Base-by-base conservation (phyloP, 2,329 filamentous ascomycete species). In the Cladosporium sp. region DNA sequence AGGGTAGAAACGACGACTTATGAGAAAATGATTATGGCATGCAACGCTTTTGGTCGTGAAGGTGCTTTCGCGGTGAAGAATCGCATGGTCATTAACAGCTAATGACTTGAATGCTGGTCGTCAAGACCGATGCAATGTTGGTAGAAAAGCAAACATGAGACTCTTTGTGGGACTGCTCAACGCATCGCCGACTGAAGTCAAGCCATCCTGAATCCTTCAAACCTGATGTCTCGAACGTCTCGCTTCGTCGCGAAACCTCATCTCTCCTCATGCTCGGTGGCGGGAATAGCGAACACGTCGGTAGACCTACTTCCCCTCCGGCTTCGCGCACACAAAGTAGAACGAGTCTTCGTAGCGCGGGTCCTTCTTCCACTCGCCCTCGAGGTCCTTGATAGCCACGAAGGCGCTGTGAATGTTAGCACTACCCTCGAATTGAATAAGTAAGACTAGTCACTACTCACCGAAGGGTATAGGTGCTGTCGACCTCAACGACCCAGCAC, bases 401-500 rank as follows among this genome's bases (percentile, higher is more conserved):
- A 74, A 77, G 7, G 70, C 72, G 48, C 75, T 76, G 48, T 30
- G 13, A 30, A 26, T 7, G 58, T 65, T 30, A 65, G 68, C 64
- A 11, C 8, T 3, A 57, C 28, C 7, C 28, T 28, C 4, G 7
- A 7, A 7, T 28, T 7, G 28, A 28, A 28, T 4, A 4, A 28
- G 28, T 7, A 28, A 28, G 28, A 74, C 68, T 72, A 70, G 46
- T n/a, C 10, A 10, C 32, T 25, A 64, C 72, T 66, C 56, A 76
- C 73, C 75, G 73, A 63, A 78, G 61, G 13, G 73, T 75, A 56
- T 70, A 68, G 28, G 32, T 69, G 10, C 70, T 70, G 65, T 77
- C 74, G 18, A 67, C 58, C 68, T 77, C 76, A 21, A 75, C 71
- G 54, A 76, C 74, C 77, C 77, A 79, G 59, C 74, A 75, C 67